phyloP scores from a whole-genome alignment of 805 yeast species.

The Wickerhamiella azyma region DNA sequence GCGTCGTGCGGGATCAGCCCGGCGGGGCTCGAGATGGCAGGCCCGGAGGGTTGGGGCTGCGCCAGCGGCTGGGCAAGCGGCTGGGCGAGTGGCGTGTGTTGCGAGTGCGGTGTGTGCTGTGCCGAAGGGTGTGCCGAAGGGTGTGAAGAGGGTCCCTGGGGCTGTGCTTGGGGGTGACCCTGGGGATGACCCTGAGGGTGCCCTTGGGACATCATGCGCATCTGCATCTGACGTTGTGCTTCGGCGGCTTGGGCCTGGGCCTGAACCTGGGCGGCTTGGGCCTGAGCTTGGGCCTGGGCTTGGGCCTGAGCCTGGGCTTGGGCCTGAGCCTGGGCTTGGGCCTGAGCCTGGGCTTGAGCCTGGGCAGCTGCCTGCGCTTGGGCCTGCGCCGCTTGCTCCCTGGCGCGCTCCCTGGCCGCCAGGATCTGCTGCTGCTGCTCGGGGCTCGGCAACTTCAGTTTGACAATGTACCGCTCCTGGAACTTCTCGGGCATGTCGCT shows the following conservation, averaged over 20 bases:
- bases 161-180: background rate
- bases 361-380: conserved; percentile 11
- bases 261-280: conserved; percentile 10
- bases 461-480: conserved; percentile 16
- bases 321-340: conserved; percentile 4
- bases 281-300: conserved; percentile 10
- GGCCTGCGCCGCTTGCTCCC: background rate
- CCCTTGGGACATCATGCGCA: background rate
- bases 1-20: too few species aligned
- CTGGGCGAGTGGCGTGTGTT: background rate
- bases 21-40: background rate
- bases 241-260: background rate
- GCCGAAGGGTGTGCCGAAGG: background rate
- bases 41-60: background rate
- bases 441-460: conserved; percentile 13
- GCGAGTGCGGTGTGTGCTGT: background rate
- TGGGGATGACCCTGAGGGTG: background rate
- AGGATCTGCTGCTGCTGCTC: background rate
- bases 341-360: conserved; percentile 11
- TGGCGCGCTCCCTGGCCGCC: background rate
- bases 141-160: background rate
- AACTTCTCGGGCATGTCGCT: conserved; percentile 6
- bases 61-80: background rate
- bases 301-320: conserved; percentile 6
- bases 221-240: background rate